These are phyloP conservation scores for Talaromyces pinophilus DNA, from an alignment of 2,329 filamentous ascomycete species.

Conservation along the genomic window DNA sequence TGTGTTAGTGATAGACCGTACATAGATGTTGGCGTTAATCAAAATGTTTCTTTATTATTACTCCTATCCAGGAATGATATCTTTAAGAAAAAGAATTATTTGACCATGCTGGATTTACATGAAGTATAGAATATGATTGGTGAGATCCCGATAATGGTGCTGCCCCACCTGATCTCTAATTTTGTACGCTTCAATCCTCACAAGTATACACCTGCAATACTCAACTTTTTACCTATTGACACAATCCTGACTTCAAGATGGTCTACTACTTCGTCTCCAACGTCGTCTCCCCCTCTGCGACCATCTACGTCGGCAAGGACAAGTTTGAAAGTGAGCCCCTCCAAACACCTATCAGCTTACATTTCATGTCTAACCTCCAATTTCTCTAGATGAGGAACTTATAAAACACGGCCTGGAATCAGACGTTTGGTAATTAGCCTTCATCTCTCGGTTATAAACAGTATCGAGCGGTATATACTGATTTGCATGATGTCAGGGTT, in stretches of 20 bases:
- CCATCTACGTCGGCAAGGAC: slow-evolving; percentile 96
- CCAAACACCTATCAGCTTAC: no score
- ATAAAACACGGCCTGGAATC: slow-evolving; percentile 94
- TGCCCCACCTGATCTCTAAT: slow-evolving; percentile 3
- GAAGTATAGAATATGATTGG: not conserved
- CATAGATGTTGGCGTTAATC: slow-evolving; percentile 9
- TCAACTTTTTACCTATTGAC: not conserved
- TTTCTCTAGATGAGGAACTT: slow-evolving; percentile 78
- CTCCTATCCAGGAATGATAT: not conserved
- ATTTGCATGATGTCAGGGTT: slow-evolving; percentile 23
- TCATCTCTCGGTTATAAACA: slow-evolving; percentile 4
- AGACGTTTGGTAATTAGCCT: slow-evolving; percentile 74
- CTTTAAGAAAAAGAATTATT: not conserved
- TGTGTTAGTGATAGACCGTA: slow-evolving; percentile 2
- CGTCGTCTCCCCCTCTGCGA: slow-evolving; percentile 76
- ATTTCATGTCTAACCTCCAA: not conserved
- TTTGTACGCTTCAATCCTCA: not conserved
- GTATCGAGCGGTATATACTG: slow-evolving; percentile 12
- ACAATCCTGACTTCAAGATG: slow-evolving; percentile 57
- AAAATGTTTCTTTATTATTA: not conserved
- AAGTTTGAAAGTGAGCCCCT: slow-evolving; percentile 85
- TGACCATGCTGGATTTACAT: not conserved
- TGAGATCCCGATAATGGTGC: not conserved
- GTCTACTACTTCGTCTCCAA: slow-evolving; percentile 95
- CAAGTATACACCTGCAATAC: not conserved